Base-by-base conservation (phyloP, 768 basidiomycete genomes). In the Amylocystis lapponica region DNA sequence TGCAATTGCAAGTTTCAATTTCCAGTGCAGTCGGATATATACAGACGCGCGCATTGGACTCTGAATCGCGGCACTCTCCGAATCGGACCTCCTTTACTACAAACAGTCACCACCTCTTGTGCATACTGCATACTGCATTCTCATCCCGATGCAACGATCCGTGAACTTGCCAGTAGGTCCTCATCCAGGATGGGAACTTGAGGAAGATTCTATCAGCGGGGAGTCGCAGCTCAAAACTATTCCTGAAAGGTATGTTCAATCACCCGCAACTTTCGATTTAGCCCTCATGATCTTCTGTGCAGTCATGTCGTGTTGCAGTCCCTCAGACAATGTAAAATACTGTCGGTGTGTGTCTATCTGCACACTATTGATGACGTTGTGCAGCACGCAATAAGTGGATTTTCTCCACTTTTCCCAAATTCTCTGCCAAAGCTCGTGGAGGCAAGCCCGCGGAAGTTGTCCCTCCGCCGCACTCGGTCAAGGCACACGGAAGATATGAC, bases 301-400 rank as follows among this genome's bases (percentile, higher is more conserved):
- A 88, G 86, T 58, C 70, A 69, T 43, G 74, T 84, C 7, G 64
- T 88, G 23, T 55, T 78, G 8, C 79, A 79, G 45, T 84, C 86
- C 0, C 63, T 89, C 41, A 78, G 74, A 51, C 86, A 86, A 72
- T 89, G 85, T 81, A 43, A 55, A n/a, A 64, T 55, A 22, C 5
- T 30, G 16, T 32, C 30, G 17, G 43, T 41, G 26, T 27, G 33
- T 44, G 19, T 29, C n/a, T 23, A 38, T 33, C 33, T 49, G 38
- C 17, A 46, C 46, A 46, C 27, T 46, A 19, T 29, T 49, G 36
- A 47, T 19, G 47, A 48, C 43, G 51, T 39, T 42, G 39, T 51
- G 33, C 52, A 87, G 86, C 86, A 22, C 75, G 86, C 30, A 78
- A 86, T 20, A 75, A 72, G 60, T 87, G 84, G 83, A 63, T 89